Conservation (phyloP, 805 yeast genomes). For the Kuraishia molischiana region DNA sequence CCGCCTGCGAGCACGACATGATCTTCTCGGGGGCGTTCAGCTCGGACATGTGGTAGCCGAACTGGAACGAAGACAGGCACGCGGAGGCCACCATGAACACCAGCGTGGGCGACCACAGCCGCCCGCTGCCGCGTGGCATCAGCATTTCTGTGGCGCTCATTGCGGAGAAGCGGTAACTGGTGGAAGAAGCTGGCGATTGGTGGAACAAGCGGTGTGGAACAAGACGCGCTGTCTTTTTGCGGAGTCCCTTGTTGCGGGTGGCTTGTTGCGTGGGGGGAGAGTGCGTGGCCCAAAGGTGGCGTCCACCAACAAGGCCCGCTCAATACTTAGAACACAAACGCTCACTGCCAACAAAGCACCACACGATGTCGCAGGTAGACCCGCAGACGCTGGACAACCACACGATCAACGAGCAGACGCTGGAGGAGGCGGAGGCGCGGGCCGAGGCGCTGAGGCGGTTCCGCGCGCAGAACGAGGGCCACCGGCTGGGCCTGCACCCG, state of each 20-base stretch:
- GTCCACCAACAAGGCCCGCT: no score
- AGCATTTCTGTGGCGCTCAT: neutral
- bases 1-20: constrained; percentile 40
- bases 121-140: neutral
- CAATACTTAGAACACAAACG: no score
- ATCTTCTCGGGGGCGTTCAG: constrained; percentile 80
- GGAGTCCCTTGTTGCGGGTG: neutral
- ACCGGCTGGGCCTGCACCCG: constrained; percentile 43
- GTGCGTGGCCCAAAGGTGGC: no score
- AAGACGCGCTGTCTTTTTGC: neutral
- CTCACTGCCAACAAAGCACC: neutral
- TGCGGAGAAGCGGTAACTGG: no score
- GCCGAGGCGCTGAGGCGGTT: neutral
- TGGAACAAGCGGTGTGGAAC: neutral
- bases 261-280: no score
- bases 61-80: constrained; percentile 76
- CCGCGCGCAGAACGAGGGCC: constrained; percentile 6
- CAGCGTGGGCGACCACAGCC: constrained; percentile 22
- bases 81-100: constrained; percentile 41
- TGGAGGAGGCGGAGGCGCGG: neutral
- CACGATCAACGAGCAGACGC: constrained; percentile 3
- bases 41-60: constrained; percentile 93
- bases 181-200: no score
- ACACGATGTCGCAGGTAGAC: neutral
- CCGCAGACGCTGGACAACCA: neutral